Base-by-base conservation (phyloP, 2,329 filamentous ascomycete genomes). In the Dothistroma septosporum region DNA sequence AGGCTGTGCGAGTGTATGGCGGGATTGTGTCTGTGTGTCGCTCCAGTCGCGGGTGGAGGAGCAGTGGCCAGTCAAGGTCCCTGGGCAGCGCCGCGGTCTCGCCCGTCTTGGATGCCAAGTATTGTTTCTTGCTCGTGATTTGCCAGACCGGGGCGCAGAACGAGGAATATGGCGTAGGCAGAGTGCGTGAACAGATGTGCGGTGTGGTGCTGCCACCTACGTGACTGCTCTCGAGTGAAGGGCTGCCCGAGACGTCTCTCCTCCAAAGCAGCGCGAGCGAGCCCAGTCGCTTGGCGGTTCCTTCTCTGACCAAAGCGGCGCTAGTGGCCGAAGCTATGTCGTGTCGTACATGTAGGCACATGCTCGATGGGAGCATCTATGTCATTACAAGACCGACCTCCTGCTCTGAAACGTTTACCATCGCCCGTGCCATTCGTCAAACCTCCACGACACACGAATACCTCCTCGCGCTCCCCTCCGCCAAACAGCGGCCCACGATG, bases 401-500 rank as follows among this genome's bases (percentile, higher is more conserved):
- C 16, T 14, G n/a, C 37, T 19, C 41, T 50, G 47, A 11, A 50
- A 50, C 47, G 12, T 24, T 21, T 21, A 50, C 24, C 47, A n/a
- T 14, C 47, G 10, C 2, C 21, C 19, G 21, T 7, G 10, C 47
- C 21, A 11, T 31, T 11, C 28, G 9, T 19, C 11, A 11, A 6
- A 21, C 50, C n/a, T 35, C 50, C 28, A 32, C 50, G 50, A 53
- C 10, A 55, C 53, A 24, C 59, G 59, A 61, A 33, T 48, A 24
- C 24, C 37, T 35, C 24, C 50, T 35, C 19, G 31, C 50, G 50
- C 35, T 14, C 2, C 24, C 7, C 24, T 28, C 9, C 24, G 19
- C 21, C 24, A n/a, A 32, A 8, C 19, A 53, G 50, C 8, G 28
- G 50, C 31, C 47, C 58, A 70, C 83, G 68, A 84, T 74, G 73